Evolutionary conservation across 78 protist species (phyloP), one percentile per base, ranked within the genome.

Genomic region (Dictyostelium brefeldianum): DNA sequence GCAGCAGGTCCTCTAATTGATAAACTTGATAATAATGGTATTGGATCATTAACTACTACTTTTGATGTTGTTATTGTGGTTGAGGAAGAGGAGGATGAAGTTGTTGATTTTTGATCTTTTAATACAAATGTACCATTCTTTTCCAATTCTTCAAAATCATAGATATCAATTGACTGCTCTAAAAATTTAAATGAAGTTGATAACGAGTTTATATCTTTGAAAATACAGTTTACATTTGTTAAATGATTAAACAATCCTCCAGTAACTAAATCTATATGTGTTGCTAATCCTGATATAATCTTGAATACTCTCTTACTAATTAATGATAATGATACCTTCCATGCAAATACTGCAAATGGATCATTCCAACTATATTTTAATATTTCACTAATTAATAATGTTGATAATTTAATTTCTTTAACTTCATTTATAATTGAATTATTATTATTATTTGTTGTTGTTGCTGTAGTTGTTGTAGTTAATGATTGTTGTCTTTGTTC

Each of bases 281-380:
- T 25, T 25, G 62, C 36, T 3, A 75, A 48, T 3, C 22, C 15
- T 25, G 41, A 14, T 4, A 75, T 18, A 8, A 75, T 48, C 64
- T 48, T 48, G 17, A 75, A 75, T 7, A 48, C 46, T 8, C 48
- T 11, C 17, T 75, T 75, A 12, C 46, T 22, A 20, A 75, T 14
- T 9, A 75, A 25, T 11, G 64, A 75, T 25, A 75, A 48, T 25
- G 64, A 48, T 8, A 75, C 81, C n/a, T 75, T 75, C 81, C 81
- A 75, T 25, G 81, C 27, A 27, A 75, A 75, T 10, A 46, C 36
- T 41, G 53, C 15, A 71, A 41, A 71, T 31, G 18, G 18, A 71
- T 71, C 79, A n/a, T 71, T 43, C 79, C 79, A 71, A 43, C 79
- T 43, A 71, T 71, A 71, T n/a, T 10, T n/a, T n/a, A 71, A 43